Base-by-base conservation (phyloP, 345 rosid species). In the Aquilaria malaccensis region DNA sequence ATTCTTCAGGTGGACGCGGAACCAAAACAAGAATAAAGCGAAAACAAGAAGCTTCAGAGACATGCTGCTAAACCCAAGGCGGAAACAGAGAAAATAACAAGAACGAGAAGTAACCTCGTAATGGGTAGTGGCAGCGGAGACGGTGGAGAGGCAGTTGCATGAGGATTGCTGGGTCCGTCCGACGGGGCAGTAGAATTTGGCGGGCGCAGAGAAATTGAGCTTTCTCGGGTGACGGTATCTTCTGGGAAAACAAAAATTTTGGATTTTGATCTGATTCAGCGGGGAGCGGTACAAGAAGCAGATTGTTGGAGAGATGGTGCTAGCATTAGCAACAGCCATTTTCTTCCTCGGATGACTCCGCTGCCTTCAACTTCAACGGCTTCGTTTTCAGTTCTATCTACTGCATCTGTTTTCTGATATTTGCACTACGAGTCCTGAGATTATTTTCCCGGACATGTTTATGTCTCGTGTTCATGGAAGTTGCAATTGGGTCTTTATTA, bases 111-210 rank as follows among this genome's bases (percentile, higher is more conserved):
- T 6, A 9, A 84, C 87, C 81, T 86, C 83, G 47, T 84, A 86
- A 67, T 79, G 77, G 56, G 70, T 65, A 58, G 83, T 76, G 74
- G 37, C 82, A 55, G 84, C 60, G 68, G 79, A 62, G 62, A 78
- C 53, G 48, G 80, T 60, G 51, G 80, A 80, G 64, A 80, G 64
- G 67, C 74, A 65, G 61, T 59, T 79, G 79, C 81, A 81, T 37
- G 80, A 74, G 72, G 76, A 69, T 55, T 65, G 72, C 65, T 22
- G 64, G 67, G 41, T 61, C 56, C 63, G 70, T 11, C 32, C 59
- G 67, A 58, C 10, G 54, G 66, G 55, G 53, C 43, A 22, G 46
- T 60, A 14, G 45, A 57, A 54, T 37, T 58, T 41, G 13, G 41
- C 45, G 45, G 3, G 1, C 52, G 61, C 50, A 48, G 51, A 58